phyloP scores from a whole-genome alignment of 2,329 filamentous ascomycete genomes.

The Ophiostoma piceae region DNA sequence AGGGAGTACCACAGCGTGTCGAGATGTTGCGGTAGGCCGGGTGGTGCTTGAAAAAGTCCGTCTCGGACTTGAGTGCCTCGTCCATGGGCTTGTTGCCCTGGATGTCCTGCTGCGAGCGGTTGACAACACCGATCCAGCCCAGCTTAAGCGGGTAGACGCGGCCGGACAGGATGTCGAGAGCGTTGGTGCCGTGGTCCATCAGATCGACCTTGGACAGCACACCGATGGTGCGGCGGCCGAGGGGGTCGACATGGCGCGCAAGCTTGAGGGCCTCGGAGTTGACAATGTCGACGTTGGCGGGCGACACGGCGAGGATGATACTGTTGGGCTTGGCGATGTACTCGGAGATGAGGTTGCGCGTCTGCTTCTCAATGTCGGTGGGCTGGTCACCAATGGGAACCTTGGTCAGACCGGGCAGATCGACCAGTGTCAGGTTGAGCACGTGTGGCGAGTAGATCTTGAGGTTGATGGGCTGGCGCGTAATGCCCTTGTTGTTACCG shows the following conservation, averaged over 20 bases:
- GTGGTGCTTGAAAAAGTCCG: constrained; percentile 95
- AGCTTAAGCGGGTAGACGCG: constrained; percentile 95
- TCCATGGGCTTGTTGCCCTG: constrained; percentile 91
- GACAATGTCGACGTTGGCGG: constrained; percentile 94
- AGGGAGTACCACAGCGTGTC: constrained; percentile 86
- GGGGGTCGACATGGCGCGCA: constrained; percentile 91
- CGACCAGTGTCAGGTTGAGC: constrained; percentile 90
- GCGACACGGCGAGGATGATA: constrained; percentile 93
- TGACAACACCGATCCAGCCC: constrained; percentile 96
- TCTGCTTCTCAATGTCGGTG: constrained; percentile 57
- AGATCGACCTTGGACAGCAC: constrained; percentile 95
- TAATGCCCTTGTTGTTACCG: constrained; percentile 93
- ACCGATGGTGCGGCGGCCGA: constrained; percentile 96
- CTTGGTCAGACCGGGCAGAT: constrained; percentile 93
- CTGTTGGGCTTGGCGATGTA: constrained; percentile 98
- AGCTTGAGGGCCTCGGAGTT: constrained; percentile 98
- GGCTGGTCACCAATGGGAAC: constrained; percentile 37
- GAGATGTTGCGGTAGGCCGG: constrained; percentile 97
- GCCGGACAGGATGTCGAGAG: constrained; percentile 96
- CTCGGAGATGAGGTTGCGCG: constrained; percentile 96
- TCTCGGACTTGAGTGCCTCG: constrained; percentile 82
- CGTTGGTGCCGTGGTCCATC: constrained; percentile 98
- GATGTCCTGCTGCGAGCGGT: constrained; percentile 96
- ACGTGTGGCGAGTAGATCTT: constrained; percentile 98
- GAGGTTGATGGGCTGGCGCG: constrained; percentile 92